Evolutionary conservation across 2,329 filamentous ascomycete species (phyloP), one percentile per base, ranked within the genome.

Genomic region (Alternaria triticina): DNA sequence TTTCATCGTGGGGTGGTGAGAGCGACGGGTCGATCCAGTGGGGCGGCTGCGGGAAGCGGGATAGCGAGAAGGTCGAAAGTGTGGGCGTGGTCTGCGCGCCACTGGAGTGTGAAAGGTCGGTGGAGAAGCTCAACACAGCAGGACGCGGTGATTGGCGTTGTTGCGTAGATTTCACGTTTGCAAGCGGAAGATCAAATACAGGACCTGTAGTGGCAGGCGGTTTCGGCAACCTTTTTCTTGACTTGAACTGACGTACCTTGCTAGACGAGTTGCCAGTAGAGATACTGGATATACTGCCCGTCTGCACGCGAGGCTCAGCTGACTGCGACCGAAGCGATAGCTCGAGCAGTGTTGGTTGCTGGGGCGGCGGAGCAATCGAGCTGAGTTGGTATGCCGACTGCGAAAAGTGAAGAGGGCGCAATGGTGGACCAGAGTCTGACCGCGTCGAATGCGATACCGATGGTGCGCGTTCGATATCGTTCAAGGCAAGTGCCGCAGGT

Each of bases 21-120:
- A 72, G 65, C 15, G 68, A 66, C 54, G 69, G 69, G 50, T 74
- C 65, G n/a, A 55, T 30, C 2, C 59, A 45, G 33, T 66, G 69
- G n/a, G 75, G 76, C 13, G 75, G 79, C 23, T 71, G 70, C 7
- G 78, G 79, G 49, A 81, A 81, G 33, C 72, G 71, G 10, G 77
- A 80, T 22, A 80, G 64, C 10, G 78, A 80, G 58, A 79, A 70
- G 47, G 57, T 66, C 45, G 63, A 65, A 30, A 56, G 55, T 22
- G 72, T 77, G 57, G 69, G 70, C 45, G 54, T 65, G 28, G 54
- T 66, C 60, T 54, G 66, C 50, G 47, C 62, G 36, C 63, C 67
- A 60, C 58, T 73, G 11, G 62, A 65, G n/a, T 63, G 65, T 8
- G 70, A 64, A 30, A 66, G 59, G 23, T 78, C 72, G 4, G 70